phyloP scores from a whole-genome alignment of 2,329 filamentous ascomycete genomes.

The Sordariomycetes sp. region DNA sequence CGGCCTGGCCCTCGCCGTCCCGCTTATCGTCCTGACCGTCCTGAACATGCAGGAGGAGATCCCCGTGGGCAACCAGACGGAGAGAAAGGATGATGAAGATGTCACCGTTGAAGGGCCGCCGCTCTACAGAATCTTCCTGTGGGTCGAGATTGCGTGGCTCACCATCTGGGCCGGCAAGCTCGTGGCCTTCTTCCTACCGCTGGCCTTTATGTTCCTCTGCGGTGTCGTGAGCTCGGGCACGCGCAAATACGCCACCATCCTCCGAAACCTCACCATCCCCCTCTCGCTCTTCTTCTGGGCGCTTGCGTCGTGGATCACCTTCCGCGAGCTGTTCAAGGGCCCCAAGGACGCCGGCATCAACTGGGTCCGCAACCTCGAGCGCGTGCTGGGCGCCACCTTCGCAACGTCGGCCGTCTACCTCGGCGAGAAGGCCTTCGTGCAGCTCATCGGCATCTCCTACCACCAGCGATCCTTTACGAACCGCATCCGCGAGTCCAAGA shows the following conservation, averaged over 20 bases:
- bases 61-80: slow-evolving; percentile 19
- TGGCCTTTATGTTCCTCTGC: slow-evolving; percentile 56
- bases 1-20: slow-evolving; percentile 48
- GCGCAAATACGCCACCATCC: slow-evolving; percentile 57
- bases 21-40: slow-evolving; percentile 44
- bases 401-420: slow-evolving; percentile 62
- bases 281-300: slow-evolving; percentile 61
- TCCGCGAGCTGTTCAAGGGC: slow-evolving; percentile 40
- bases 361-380: slow-evolving; percentile 50
- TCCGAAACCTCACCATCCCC: slow-evolving; percentile 53
- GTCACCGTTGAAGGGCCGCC: slow-evolving; percentile 26
- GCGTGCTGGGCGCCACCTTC: slow-evolving; percentile 56
- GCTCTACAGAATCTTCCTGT: slow-evolving; percentile 53
- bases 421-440: slow-evolving; percentile 68
- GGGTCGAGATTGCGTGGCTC: slow-evolving; percentile 60
- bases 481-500: slow-evolving; percentile 83
- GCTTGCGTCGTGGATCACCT: slow-evolving; percentile 50
- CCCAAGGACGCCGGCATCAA: slow-evolving; percentile 20
- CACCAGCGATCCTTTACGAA: slow-evolving; percentile 75
- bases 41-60: slow-evolving; percentile 27
- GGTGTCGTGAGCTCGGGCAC: slow-evolving; percentile 61
- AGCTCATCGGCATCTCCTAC: slow-evolving; percentile 76
- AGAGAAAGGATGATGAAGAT: slow-evolving; percentile 10
- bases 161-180: slow-evolving; percentile 58
- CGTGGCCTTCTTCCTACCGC: slow-evolving; percentile 48